These are phyloP conservation scores for Sanghuangporus baumii DNA, from an alignment of 1,284 basidiomycete genomes.

Conservation along the genomic window DNA sequence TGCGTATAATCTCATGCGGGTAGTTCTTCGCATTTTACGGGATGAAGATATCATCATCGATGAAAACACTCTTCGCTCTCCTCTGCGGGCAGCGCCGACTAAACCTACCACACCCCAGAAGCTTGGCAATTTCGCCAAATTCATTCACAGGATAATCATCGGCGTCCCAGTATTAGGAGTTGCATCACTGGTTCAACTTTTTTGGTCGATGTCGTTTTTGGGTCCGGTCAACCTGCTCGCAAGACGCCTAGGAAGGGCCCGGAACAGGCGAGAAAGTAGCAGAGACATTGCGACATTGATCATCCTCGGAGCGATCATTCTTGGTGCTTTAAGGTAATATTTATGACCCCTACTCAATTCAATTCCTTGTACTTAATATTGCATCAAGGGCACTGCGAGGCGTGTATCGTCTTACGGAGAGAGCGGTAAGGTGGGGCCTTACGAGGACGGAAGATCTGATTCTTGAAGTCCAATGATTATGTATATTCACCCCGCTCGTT, in stretches of 20 bases:
- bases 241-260: conserved; percentile 43
- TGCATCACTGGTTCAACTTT: conserved; percentile 66
- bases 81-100: conserved; percentile 16
- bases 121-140: conserved; percentile 45
- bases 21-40: conserved; percentile 56
- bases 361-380: not conserved
- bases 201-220: conserved; percentile 54
- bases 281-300: conserved; percentile 60
- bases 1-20: conserved; percentile 56
- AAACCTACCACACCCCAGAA: conserved; percentile 23
- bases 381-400: conserved; percentile 55
- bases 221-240: conserved; percentile 63
- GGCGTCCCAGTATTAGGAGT: conserved; percentile 74
- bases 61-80: conserved; percentile 27
- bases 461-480: conserved; percentile 49
- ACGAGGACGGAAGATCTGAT: conserved; percentile 72
- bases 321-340: conserved; percentile 58
- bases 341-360: not conserved
- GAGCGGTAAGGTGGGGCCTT: conserved; percentile 52
- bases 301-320: conserved; percentile 53
- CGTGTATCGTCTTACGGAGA: conserved; percentile 62
- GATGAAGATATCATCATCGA: conserved; percentile 48
- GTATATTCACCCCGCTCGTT: not conserved
- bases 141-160: conserved; percentile 62
- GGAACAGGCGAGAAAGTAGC: conserved; percentile 45